These are phyloP conservation scores for Phytopythium ostracodes DNA, from an alignment of 352 stramenopile species.

Conservation along the genomic window DNA sequence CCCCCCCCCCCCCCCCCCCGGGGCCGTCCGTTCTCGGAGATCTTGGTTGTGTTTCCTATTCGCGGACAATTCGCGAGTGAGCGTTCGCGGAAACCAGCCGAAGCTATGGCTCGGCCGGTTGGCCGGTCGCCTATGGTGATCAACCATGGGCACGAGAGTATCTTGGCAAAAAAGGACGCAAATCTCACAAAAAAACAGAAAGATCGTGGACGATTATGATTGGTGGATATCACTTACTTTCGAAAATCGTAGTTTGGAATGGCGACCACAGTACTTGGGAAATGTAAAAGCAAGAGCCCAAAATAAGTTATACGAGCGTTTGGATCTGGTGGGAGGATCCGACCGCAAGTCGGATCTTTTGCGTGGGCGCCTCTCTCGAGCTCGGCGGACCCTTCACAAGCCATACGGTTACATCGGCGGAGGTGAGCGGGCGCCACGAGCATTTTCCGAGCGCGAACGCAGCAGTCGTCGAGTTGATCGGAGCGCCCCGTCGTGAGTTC, in stretches of 20 bases:
- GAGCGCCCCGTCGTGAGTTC: background rate
- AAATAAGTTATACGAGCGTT: background rate
- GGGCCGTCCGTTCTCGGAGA: slow-evolving; percentile 2
- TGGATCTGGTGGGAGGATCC: background rate
- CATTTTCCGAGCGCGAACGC: background rate
- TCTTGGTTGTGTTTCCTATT: slow-evolving; percentile 2
- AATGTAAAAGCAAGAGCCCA: background rate
- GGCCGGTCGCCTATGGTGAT: background rate
- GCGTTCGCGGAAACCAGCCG: slow-evolving; percentile 5
- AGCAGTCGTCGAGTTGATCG: background rate
- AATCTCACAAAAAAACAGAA: background rate
- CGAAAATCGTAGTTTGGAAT: background rate
- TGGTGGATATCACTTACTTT: background rate
- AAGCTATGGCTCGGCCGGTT: background rate
- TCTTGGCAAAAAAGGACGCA: background rate
- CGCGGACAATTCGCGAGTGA: slow-evolving; percentile 4
- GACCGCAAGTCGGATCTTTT: background rate
- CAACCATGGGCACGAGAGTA: background rate
- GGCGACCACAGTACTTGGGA: background rate
- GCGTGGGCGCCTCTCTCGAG: background rate
- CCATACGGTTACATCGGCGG: background rate
- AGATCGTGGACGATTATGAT: slow-evolving; percentile 1
- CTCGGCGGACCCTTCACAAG: background rate
- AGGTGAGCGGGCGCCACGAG: background rate
- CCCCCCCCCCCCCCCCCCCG: no score